Percentiles rank a stretch among this genome's conserved stretches.
These are phyloP conservation scores for Wickerhamiella bombiphila DNA, from an alignment of 805 yeast genomes.

Conservation along the genomic window DNA sequence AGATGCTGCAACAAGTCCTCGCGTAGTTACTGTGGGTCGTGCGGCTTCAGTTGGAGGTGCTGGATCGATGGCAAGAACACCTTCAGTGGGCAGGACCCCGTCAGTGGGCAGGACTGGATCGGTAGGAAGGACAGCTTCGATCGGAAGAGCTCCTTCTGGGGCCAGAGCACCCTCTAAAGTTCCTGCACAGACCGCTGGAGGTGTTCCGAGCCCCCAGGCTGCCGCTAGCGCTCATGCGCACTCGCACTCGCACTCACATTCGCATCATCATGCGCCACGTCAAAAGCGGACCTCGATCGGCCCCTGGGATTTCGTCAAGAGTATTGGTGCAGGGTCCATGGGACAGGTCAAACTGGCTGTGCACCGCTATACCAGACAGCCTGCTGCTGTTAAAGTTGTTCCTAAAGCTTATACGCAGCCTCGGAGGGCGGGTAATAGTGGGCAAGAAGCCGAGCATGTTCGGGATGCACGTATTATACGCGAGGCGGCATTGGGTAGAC, in stretches of 20 bases:
- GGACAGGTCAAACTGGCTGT: constrained; percentile 94
- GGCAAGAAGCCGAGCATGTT: constrained; percentile 50
- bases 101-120: no score
- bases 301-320: constrained; percentile 90
- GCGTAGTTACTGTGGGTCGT: no score
- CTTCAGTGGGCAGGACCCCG: no score
- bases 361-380: constrained; percentile 57
- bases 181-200: no score
- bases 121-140: no score
- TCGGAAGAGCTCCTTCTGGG: no score
- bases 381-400: constrained; percentile 80
- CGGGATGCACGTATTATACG: constrained; percentile 85
- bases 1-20: no score
- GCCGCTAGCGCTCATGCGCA: background rate
- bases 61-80: no score
- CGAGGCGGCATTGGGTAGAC: constrained; percentile 86
- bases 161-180: no score
- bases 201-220: background rate
- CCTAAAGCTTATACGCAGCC: constrained; percentile 69
- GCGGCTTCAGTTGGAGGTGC: no score
- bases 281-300: constrained; percentile 70
- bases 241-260: constrained; percentile 1
- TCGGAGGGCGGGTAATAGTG: constrained; percentile 27
- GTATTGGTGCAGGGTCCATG: constrained; percentile 98
- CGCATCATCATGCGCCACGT: constrained; percentile 4